Conservation (phyloP, 2,329 filamentous ascomycete genomes). For the Phialophora macrospora region DNA sequence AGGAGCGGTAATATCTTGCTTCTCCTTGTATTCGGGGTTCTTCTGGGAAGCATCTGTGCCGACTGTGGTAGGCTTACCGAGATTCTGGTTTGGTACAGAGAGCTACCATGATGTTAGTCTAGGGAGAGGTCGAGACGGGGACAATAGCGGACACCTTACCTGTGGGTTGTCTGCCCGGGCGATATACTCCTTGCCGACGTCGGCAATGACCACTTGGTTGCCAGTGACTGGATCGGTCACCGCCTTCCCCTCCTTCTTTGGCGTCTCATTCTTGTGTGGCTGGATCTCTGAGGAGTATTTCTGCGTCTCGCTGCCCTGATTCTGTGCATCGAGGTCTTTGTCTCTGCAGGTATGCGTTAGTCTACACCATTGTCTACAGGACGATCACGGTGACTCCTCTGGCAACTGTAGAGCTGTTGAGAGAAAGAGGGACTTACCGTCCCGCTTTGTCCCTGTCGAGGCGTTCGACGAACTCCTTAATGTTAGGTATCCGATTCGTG, state of each 20-base stretch:
- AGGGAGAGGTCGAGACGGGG: slow-evolving; percentile 7
- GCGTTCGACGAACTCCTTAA: slow-evolving; percentile 78
- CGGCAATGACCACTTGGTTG: slow-evolving; percentile 81
- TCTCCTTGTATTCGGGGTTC: slow-evolving; percentile 77
- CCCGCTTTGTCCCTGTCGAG: slow-evolving; percentile 79
- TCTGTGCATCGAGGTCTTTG: slow-evolving; percentile 67
- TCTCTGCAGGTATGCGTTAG: slow-evolving; percentile 57
- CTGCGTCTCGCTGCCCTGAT: slow-evolving; percentile 45
- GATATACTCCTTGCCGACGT: slow-evolving; percentile 73
- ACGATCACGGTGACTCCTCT: neutral
- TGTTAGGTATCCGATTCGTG: slow-evolving; percentile 81
- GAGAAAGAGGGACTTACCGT: slow-evolving; percentile 37
- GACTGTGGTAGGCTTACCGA: slow-evolving; percentile 69
- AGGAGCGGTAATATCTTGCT: slow-evolving; percentile 87
- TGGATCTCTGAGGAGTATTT: slow-evolving; percentile 45
- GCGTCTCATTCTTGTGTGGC: slow-evolving; percentile 55
- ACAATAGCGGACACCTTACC: slow-evolving; percentile 52
- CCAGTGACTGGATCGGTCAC: slow-evolving; percentile 91
- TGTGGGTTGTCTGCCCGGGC: slow-evolving; percentile 72
- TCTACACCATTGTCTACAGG: neutral
- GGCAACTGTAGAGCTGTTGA: neutral
- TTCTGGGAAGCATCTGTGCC: slow-evolving; percentile 73
- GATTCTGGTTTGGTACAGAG: slow-evolving; percentile 86
- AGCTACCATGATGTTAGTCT: slow-evolving; percentile 56
- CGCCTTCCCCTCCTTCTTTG: slow-evolving; percentile 56